Evolutionary conservation across 2,329 filamentous ascomycete species (phyloP).

Genomic region (Stagonosporopsis chrysanthemi): DNA sequence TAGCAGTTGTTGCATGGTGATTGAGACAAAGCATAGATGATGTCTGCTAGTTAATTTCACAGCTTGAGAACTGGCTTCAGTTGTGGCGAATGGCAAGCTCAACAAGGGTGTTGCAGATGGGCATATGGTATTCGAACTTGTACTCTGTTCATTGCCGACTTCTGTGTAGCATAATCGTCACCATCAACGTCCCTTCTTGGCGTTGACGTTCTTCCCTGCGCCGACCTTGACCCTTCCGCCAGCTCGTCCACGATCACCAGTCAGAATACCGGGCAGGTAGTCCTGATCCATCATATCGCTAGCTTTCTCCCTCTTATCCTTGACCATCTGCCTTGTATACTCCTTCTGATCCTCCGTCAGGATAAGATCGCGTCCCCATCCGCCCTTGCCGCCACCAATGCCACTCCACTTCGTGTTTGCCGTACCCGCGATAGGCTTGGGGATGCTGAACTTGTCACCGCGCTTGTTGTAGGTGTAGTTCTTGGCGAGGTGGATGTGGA

Average conservation of each 20-base stretch:
- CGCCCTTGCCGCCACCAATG: slow-evolving; percentile 78
- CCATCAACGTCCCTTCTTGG: slow-evolving; percentile 64
- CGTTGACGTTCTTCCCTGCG: slow-evolving; percentile 86
- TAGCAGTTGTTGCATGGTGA: no score
- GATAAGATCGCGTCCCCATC: slow-evolving; percentile 85
- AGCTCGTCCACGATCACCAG: slow-evolving; percentile 72
- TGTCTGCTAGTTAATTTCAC: no score
- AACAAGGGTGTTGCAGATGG: neutral
- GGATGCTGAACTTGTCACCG: slow-evolving; percentile 90
- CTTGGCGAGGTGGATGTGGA: slow-evolving; percentile 86
- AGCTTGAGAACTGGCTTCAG: no score
- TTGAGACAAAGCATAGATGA: no score
- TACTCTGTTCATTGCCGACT: neutral
- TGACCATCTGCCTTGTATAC: slow-evolving; percentile 70
- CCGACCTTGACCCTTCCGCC: slow-evolving; percentile 80
- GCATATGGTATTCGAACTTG: neutral
- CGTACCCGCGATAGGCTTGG: slow-evolving; percentile 84
- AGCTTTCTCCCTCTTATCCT: slow-evolving; percentile 72
- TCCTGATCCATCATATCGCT: slow-evolving; percentile 95
- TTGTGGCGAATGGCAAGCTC: neutral
- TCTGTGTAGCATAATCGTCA: neutral
- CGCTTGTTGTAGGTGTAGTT: slow-evolving; percentile 97
- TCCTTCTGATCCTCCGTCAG: slow-evolving; percentile 97
- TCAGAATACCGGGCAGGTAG: slow-evolving; percentile 84
- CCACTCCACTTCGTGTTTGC: slow-evolving; percentile 76